Percentiles rank a stretch among this genome's conserved stretches.
Conservation (phyloP, 768 basidiomycete genomes). For the Neoboletus brunneissimus region DNA sequence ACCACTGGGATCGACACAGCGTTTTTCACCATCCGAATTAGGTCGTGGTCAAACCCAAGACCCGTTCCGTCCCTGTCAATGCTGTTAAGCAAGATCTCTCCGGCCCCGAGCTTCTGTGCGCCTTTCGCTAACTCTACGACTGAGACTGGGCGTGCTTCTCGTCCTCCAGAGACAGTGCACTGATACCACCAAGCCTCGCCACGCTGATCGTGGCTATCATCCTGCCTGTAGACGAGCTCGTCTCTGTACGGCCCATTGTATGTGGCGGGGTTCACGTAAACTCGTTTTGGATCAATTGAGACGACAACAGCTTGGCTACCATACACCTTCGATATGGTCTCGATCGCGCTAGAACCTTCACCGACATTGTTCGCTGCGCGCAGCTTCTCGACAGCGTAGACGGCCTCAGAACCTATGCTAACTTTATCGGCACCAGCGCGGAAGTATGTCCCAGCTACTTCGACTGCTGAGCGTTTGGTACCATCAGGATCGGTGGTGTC, state of each 20-base stretch:
- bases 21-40: conserved; percentile 71
- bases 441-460: conserved; percentile 96
- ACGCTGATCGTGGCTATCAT: conserved; percentile 49
- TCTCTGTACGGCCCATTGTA: conserved; percentile 69
- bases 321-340: conserved; percentile 86
- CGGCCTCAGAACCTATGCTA: conserved; percentile 95
- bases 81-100: conserved; percentile 92
- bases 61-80: conserved; percentile 97
- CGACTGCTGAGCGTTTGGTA: conserved; percentile 78
- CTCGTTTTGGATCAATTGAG: conserved; percentile 89
- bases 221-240: conserved; percentile 53
- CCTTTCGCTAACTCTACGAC: conserved; percentile 90
- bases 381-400: conserved; percentile 86
- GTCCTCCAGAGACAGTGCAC: conserved; percentile 93
- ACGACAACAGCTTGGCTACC: conserved; percentile 98
- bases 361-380: conserved; percentile 46
- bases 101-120: conserved; percentile 88
- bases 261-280: conserved; percentile 62
- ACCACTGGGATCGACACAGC: conserved; percentile 89
- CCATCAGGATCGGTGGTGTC: conserved; percentile 95
- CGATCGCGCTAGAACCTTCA: conserved; percentile 83
- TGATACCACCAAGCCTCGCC: conserved; percentile 97
- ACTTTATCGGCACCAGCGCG: conserved; percentile 98
- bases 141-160: conserved; percentile 78
- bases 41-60: conserved; percentile 83